Percentiles rank a stretch among this genome's conserved stretches.
These are phyloP conservation scores for Xerocomus nothofagi DNA, from an alignment of 1,284 basidiomycete genomes.

Conservation along the genomic window DNA sequence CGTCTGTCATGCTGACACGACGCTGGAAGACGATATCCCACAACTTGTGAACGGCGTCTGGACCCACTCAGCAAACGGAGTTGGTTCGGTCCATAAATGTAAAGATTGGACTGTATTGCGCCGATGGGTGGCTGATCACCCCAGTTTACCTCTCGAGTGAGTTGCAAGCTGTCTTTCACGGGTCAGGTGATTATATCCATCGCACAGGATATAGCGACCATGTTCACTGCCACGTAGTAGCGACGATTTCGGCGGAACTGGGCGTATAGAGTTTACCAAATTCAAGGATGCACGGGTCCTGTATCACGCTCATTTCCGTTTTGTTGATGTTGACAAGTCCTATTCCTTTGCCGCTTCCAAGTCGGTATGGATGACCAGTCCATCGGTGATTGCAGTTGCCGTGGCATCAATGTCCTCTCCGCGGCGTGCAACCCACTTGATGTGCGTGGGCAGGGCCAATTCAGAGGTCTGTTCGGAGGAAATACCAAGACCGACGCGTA, in stretches of 20 bases:
- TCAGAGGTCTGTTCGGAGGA: slow-evolving; percentile 29
- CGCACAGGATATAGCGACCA: too few species aligned
- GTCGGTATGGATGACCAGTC: slow-evolving; percentile 9
- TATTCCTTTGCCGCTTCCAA: slow-evolving; percentile 20
- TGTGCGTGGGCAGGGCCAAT: slow-evolving; percentile 20
- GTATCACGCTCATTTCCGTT: too few species aligned
- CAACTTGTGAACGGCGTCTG: slow-evolving; percentile 26
- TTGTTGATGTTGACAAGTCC: too few species aligned
- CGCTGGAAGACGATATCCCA: slow-evolving; percentile 38
- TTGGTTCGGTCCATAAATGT: slow-evolving; percentile 37
- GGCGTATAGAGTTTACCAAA: too few species aligned
- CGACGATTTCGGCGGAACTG: too few species aligned
- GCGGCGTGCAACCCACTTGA: slow-evolving; percentile 24
- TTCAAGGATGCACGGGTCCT: too few species aligned
- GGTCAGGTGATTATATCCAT: too few species aligned
- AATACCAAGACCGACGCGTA: slow-evolving; percentile 33
- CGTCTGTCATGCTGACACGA: slow-evolving; percentile 42
- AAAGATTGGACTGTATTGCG: slow-evolving; percentile 39
- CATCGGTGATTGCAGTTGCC: slow-evolving; percentile 24
- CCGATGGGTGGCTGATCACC: slow-evolving; percentile 34
- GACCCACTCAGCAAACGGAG: slow-evolving; percentile 29
- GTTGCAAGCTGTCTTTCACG: too few species aligned
- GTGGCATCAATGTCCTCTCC: slow-evolving; percentile 13
- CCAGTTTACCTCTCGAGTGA: slow-evolving; percentile 27
- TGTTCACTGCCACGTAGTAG: too few species aligned